A percentile compares a stretch with the other conserved stretches of the same genome.
phyloP scores from a whole-genome alignment of 1,139 yeast genomes.

The Magnusiomyces fungicola region DNA sequence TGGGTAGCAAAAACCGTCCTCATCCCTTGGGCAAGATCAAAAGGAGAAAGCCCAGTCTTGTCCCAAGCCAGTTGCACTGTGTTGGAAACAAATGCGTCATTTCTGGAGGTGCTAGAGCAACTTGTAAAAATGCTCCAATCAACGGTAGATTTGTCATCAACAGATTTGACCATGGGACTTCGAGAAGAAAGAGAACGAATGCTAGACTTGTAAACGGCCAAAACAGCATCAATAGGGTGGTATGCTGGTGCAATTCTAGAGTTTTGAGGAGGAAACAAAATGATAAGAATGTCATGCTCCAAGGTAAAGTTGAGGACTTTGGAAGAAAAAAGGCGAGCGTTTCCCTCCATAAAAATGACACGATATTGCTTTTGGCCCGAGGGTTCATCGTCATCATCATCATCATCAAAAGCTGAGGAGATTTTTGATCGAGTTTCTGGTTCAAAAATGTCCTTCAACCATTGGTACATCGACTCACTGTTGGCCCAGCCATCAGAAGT shows the following conservation, averaged over 20 bases:
- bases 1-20: too few species aligned
- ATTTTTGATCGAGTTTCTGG: constrained; percentile 2
- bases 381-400: too few species aligned
- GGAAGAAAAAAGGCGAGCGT: constrained; percentile 10
- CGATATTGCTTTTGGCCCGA: constrained; percentile 5
- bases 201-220: too few species aligned
- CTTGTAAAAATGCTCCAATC: too few species aligned
- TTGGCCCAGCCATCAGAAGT: constrained; percentile 12
- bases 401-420: too few species aligned
- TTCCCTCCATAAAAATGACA: constrained; percentile 11
- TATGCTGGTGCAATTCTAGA: background rate
- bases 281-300: constrained; percentile 11
- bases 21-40: too few species aligned
- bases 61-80: background rate
- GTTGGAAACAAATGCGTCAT: too few species aligned
- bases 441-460: constrained; percentile 13
- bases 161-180: too few species aligned
- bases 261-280: constrained; percentile 10
- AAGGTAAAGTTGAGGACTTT: constrained; percentile 13
- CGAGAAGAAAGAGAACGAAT: too few species aligned
- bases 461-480: constrained; percentile 9
- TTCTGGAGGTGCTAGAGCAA: too few species aligned
- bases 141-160: too few species aligned
- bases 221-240: too few species aligned
- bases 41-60: background rate